A percentile compares a stretch with the other conserved stretches of the same genome.
phyloP scores from a whole-genome alignment of 2,329 filamentous ascomycete species.

The Domatiomyces globalis region DNA sequence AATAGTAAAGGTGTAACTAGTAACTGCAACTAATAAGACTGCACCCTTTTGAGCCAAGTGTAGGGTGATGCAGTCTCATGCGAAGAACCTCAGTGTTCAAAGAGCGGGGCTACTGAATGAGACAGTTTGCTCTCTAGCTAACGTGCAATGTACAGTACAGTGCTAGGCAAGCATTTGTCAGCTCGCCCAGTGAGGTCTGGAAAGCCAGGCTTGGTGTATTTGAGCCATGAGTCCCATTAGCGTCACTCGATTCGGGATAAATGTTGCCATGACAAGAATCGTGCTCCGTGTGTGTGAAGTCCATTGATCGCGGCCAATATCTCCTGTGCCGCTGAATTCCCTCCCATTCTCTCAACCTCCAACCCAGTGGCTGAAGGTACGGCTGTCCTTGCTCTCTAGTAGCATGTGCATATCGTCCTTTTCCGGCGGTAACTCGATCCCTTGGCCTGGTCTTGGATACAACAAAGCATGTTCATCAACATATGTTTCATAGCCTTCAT shows the following conservation, averaged over 20 bases:
- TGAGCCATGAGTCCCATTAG: neutral
- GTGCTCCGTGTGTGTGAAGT: no score
- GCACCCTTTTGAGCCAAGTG: no score
- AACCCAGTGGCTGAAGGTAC: constrained; percentile 41
- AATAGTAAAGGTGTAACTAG: no score
- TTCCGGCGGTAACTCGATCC: constrained; percentile 43
- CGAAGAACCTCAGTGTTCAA: no score
- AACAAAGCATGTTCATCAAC: constrained; percentile 44
- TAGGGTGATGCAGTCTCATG: no score
- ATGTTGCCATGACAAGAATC: neutral
- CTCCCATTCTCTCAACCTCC: neutral
- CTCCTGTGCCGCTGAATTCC: neutral
- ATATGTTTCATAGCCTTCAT: constrained; percentile 32
- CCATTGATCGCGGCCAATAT: neutral
- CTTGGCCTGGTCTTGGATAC: constrained; percentile 47
- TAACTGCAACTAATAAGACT: no score
- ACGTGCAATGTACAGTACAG: no score
- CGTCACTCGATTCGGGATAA: neutral
- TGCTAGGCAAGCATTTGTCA: neutral
- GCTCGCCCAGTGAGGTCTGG: neutral
- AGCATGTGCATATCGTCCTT: constrained; percentile 48
- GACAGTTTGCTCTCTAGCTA: no score
- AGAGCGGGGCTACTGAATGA: no score
- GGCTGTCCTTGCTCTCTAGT: constrained; percentile 42
- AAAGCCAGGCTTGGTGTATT: no score